phyloP scores from a whole-genome alignment of 1,139 yeast genomes.

The Blastobotrys proliferans region DNA sequence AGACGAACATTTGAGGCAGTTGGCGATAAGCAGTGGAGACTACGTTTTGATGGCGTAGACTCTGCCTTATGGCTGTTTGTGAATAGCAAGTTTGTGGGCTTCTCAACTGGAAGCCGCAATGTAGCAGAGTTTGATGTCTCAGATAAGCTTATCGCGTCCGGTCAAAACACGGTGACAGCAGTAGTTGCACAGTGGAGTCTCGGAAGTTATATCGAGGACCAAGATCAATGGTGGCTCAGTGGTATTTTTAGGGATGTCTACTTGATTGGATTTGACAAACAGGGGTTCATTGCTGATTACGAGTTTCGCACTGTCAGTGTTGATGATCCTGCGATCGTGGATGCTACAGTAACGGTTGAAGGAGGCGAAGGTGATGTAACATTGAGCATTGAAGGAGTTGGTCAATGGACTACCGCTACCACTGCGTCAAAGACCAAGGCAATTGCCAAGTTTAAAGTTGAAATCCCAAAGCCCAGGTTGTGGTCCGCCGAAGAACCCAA shows the following conservation, averaged over 20 bases:
- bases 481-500: constrained; percentile 39
- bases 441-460: constrained; percentile 12
- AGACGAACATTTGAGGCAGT: constrained; percentile 25
- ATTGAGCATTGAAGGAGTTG: constrained; percentile 5
- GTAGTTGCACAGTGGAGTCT: constrained; percentile 37
- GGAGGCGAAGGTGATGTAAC: constrained; percentile 5
- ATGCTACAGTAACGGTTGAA: constrained; percentile 6
- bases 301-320: constrained; percentile 16
- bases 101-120: constrained; percentile 34
- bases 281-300: constrained; percentile 25
- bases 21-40: constrained; percentile 8
- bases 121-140: constrained; percentile 33
- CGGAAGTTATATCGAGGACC: constrained; percentile 37
- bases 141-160: constrained; percentile 12
- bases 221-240: constrained; percentile 40
- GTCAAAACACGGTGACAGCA: constrained; percentile 23
- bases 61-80: constrained; percentile 34
- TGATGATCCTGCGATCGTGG: constrained; percentile 1
- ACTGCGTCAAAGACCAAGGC: constrained; percentile 9
- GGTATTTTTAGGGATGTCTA: constrained; percentile 31
- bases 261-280: constrained; percentile 16
- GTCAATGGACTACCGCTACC: constrained; percentile 5
- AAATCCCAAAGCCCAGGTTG: constrained; percentile 23
- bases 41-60: constrained; percentile 39
- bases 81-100: constrained; percentile 35